Base-by-base conservation (phyloP, 1,284 basidiomycete genomes). In the Pterulicium gracile region DNA sequence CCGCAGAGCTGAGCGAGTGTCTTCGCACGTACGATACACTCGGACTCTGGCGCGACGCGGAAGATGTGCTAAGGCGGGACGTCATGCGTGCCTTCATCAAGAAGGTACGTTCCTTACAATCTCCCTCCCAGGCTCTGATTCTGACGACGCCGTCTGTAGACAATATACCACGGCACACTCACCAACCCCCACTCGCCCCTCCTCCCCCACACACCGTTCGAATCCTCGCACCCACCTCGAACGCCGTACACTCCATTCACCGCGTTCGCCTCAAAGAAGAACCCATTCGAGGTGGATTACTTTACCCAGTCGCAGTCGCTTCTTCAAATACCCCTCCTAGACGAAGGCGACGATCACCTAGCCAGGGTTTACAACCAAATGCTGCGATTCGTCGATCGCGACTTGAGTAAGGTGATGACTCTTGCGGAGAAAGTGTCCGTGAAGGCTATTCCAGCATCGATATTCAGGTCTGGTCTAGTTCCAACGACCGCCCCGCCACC, bases 1-100 rank as follows among this genome's bases (percentile, higher is more conserved):
- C 73, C 36, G 61, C 73, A 10, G 84, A 88, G 50, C 58, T 90
- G 45, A 77, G 75, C 5, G 88, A 92, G 55, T 92, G 88, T 58
- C 64, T 97, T 24, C 70, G 76, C 45, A 88, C 87, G 3, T 96
- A 96, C 58, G 87, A 93, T 52, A 64, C 76, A 3, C 69, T 96
- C 42, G 76, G 80, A 17, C 74, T 89, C 12, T 90, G 88, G 86
- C 68, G 77, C 53, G 82, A 88, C 52, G 91, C 91, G 1, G 90
- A 93, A 62, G 87, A 90, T 49, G 80, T 94, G 13, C 66, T 96
- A 42, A 69, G 83, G 49, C 68, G 68, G 47, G 77, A 82, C 41
- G 65, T 90, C 22, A 73, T 95, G 18, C 73, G 77, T 2, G 72
- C 70, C 10, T 92, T 89, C 54, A 75, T 93, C 20, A 81, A 77